Evolutionary conservation across 768 basidiomycete species (phyloP).

Genomic region (Crassisporium funariophilum): DNA sequence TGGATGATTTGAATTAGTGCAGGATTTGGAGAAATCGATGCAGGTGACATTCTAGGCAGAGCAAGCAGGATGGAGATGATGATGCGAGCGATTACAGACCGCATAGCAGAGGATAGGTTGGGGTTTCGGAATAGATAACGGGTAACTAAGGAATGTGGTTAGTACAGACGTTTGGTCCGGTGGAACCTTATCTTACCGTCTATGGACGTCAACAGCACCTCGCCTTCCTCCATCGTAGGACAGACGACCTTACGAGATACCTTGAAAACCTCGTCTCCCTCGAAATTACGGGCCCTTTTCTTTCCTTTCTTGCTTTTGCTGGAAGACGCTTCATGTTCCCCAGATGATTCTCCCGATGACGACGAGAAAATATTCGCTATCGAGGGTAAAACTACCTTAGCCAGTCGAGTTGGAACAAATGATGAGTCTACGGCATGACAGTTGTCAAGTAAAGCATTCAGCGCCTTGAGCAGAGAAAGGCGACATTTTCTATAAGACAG

Average conservation of each 20-base stretch:
- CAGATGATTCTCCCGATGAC: slow-evolving; percentile 20
- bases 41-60: slow-evolving; percentile 57
- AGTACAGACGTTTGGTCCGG: not conserved
- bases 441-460: slow-evolving; percentile 43
- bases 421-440: slow-evolving; percentile 51
- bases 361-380: slow-evolving; percentile 50
- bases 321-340: slow-evolving; percentile 20
- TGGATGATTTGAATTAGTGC: slow-evolving; percentile 48
- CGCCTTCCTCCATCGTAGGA: slow-evolving; percentile 49
- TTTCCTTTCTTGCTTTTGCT: slow-evolving; percentile 56
- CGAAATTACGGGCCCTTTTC: slow-evolving; percentile 69
- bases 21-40: slow-evolving; percentile 54
- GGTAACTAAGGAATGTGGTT: slow-evolving; percentile 42
- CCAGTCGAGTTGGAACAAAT: slow-evolving; percentile 52
- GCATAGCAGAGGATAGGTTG: slow-evolving; percentile 51
- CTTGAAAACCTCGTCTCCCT: slow-evolving; percentile 75
- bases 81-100: slow-evolving; percentile 61
- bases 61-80: slow-evolving; percentile 58
- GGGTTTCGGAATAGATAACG: slow-evolving; percentile 49
- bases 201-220: slow-evolving; percentile 53
- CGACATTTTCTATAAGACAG: slow-evolving; percentile 34
- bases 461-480: slow-evolving; percentile 45
- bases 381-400: slow-evolving; percentile 52
- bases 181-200: slow-evolving; percentile 48
- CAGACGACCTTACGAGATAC: slow-evolving; percentile 48